These are phyloP conservation scores for Kurtzmaniella quercitrusa DNA, from an alignment of 1,139 yeast genomes.

Conservation along the genomic window DNA sequence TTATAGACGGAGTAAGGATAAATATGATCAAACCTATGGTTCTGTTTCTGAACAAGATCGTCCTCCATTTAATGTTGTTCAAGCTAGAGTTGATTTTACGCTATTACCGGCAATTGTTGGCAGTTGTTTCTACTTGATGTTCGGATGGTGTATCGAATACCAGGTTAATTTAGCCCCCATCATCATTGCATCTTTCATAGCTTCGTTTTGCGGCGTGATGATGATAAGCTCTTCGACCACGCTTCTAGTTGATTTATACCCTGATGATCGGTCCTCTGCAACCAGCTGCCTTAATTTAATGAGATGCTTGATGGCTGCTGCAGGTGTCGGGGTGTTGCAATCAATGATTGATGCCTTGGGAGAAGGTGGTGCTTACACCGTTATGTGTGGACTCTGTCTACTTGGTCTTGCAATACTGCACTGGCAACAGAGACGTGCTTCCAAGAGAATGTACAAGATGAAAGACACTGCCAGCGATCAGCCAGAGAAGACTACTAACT, in stretches of 20 bases:
- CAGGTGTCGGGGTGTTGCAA: conserved; percentile 19
- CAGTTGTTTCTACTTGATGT: conserved; percentile 25
- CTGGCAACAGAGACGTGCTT: not conserved
- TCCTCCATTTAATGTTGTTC: conserved; percentile 24
- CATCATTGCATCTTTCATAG: conserved; percentile 26
- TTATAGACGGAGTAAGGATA: conserved; percentile 17
- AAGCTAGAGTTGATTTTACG: conserved; percentile 24
- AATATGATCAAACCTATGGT: conserved; percentile 16
- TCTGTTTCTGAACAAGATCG: conserved; percentile 12
- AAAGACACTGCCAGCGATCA: too few species aligned
- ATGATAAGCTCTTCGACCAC: conserved; percentile 24
- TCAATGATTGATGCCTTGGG: conserved; percentile 17
- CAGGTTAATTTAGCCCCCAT: conserved; percentile 23
- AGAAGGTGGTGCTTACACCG: conserved; percentile 19
- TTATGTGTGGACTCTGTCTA: conserved; percentile 16
- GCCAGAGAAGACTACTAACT: too few species aligned
- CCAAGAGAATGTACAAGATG: too few species aligned
- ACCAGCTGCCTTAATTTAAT: conserved; percentile 21
- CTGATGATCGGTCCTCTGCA: conserved; percentile 26
- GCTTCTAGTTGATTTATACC: conserved; percentile 27
- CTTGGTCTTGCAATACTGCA: conserved; percentile 2
- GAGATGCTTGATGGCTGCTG: conserved; percentile 18
- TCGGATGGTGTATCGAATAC: conserved; percentile 38
- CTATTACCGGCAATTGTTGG: conserved; percentile 21
- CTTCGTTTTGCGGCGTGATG: conserved; percentile 20